Percentiles rank a stretch among this genome's conserved stretches.
phyloP scores from a whole-genome alignment of 2,329 filamentous ascomycete genomes.

The Domatiomyces catenatus region DNA sequence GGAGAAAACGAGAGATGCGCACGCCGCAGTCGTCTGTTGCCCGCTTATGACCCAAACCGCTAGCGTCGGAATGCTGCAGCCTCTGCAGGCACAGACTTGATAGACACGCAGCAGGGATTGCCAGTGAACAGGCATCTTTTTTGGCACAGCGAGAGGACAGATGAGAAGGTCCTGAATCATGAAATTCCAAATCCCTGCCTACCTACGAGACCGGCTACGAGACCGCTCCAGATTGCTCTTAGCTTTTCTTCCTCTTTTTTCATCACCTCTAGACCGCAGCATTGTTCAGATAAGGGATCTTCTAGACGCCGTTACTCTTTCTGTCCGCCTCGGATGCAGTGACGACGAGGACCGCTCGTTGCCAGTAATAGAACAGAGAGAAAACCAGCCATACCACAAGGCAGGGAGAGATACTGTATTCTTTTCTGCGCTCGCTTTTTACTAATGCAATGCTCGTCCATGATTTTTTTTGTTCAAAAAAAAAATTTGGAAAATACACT shows the following conservation, averaged over 20 bases:
- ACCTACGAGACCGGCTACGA: background rate
- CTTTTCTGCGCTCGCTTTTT: no score
- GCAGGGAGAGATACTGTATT: no score
- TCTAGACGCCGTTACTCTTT: no score
- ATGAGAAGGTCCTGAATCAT: constrained; percentile 8
- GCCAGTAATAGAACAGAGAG: no score
- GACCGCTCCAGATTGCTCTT: background rate
- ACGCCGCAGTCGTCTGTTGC: background rate
- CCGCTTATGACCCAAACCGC: background rate
- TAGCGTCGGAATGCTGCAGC: background rate
- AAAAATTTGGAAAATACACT: no score
- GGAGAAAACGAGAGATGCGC: background rate
- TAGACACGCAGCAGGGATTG: background rate
- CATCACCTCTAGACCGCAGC: constrained; percentile 2
- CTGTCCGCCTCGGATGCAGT: no score
- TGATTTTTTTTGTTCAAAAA: no score
- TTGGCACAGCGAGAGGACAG: constrained; percentile 11
- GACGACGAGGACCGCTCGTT: no score
- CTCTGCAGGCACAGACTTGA: background rate
- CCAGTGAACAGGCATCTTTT: constrained; percentile 4
- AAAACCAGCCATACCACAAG: no score
- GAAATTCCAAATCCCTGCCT: background rate
- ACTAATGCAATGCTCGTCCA: no score
- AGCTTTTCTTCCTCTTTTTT: background rate
- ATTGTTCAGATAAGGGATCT: background rate